Evolutionary conservation across 2,329 filamentous ascomycete species (phyloP).

Genomic region (Colletotrichum ledebouriae): DNA sequence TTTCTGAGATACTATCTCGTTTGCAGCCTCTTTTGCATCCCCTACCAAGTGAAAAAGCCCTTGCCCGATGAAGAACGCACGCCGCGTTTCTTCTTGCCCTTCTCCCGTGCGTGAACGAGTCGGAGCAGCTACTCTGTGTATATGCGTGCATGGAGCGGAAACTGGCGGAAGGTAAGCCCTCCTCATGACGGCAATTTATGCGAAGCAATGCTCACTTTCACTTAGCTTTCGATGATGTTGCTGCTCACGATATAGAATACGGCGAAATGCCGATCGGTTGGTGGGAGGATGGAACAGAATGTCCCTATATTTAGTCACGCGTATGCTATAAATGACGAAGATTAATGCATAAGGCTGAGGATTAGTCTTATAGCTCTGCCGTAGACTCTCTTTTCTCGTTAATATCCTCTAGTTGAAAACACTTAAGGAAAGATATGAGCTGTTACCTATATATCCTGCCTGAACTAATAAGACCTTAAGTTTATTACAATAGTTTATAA

Average conservation of each 20-base stretch:
- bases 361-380: background rate
- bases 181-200: background rate
- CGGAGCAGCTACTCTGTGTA: conserved; percentile 15
- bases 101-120: too few species aligned
- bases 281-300: background rate
- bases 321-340: background rate
- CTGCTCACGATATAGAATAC: conserved; percentile 18
- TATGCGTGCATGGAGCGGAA: conserved; percentile 6
- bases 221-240: conserved; percentile 16
- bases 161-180: conserved; percentile 5
- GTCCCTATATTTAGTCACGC: background rate
- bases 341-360: background rate
- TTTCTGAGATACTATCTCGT: conserved; percentile 16
- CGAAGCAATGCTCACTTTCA: background rate
- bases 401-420: background rate
- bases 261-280: conserved; percentile 10
- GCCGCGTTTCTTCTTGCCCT: conserved; percentile 8
- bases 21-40: conserved; percentile 17
- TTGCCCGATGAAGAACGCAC: background rate
- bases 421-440: background rate
- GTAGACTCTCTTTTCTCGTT: background rate
- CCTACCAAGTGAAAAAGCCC: background rate
- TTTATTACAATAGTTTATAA: background rate
- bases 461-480: background rate
- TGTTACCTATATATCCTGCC: conserved; percentile 13